Evolutionary conservation across 768 basidiomycete genomes (phyloP).

Genomic region (Tricholoma flavovirens): DNA sequence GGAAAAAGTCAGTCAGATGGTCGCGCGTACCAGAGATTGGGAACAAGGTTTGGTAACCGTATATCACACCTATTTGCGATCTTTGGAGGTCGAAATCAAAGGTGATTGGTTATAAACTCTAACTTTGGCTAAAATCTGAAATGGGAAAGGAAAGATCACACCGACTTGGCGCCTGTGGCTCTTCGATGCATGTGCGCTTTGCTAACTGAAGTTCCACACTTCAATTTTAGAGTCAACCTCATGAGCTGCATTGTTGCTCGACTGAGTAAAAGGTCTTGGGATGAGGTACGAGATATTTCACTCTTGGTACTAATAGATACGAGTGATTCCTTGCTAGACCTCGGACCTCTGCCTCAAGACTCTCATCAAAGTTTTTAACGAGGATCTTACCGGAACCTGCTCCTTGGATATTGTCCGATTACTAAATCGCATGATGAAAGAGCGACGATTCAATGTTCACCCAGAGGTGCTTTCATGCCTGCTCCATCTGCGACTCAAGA

Average conservation of each 20-base stretch:
- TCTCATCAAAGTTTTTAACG: constrained; percentile 74
- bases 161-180: constrained; percentile 59
- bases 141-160: constrained; percentile 43
- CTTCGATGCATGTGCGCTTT: constrained; percentile 87
- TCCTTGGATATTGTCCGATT: constrained; percentile 89
- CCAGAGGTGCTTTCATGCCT: constrained; percentile 85
- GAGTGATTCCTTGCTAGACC: constrained; percentile 40
- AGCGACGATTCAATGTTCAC: constrained; percentile 83
- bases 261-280: constrained; percentile 84
- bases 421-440: constrained; percentile 94
- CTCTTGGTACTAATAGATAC: constrained; percentile 9
- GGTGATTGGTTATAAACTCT: constrained; percentile 35
- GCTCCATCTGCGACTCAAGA: constrained; percentile 78
- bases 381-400: constrained; percentile 71
- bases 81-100: constrained; percentile 84
- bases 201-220: constrained; percentile 79
- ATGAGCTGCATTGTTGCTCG: constrained; percentile 82
- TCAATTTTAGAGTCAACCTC: constrained; percentile 94
- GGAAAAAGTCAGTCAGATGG: constrained; percentile 93
- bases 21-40: constrained; percentile 85
- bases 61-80: constrained; percentile 86
- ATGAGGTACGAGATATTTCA: constrained; percentile 52
- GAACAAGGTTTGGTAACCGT: constrained; percentile 87
- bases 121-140: neutral
- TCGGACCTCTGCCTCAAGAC: constrained; percentile 83